A percentile compares a stretch with the other conserved stretches of the same genome.
Evolutionary conservation across 2,329 filamentous ascomycete species (phyloP).

Genomic region (Nothophaeocryptopus gaeumannii): DNA sequence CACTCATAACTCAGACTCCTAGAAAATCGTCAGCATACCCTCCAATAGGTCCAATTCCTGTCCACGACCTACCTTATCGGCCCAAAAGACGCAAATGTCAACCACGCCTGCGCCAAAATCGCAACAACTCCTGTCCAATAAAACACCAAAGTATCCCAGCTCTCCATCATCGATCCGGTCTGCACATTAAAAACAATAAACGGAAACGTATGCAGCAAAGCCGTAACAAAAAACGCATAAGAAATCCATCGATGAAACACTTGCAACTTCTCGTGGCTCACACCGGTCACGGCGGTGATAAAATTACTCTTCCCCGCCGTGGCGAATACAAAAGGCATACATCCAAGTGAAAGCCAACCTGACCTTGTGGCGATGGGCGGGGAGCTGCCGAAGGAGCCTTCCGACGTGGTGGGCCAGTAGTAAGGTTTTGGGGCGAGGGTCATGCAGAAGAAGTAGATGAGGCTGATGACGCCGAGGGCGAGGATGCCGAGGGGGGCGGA

Average conservation of each 20-base stretch:
- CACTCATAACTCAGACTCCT: slow-evolving; percentile 59
- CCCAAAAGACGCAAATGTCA: slow-evolving; percentile 55
- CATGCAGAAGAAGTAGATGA: slow-evolving; percentile 48
- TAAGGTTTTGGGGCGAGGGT: slow-evolving; percentile 46
- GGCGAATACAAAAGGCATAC: slow-evolving; percentile 50
- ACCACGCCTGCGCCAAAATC: slow-evolving; percentile 52
- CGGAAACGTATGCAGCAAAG: slow-evolving; percentile 58
- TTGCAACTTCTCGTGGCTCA: slow-evolving; percentile 57
- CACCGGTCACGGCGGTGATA: slow-evolving; percentile 53
- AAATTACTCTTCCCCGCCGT: slow-evolving; percentile 51
- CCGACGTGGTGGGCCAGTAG: slow-evolving; percentile 36
- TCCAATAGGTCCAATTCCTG: background rate
- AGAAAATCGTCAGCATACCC: background rate
- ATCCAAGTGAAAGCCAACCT: slow-evolving; percentile 52
- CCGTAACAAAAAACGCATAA: slow-evolving; percentile 56
- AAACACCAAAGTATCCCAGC: slow-evolving; percentile 46
- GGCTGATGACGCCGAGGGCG: slow-evolving; percentile 40
- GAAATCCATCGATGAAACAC: slow-evolving; percentile 55
- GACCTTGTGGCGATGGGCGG: slow-evolving; percentile 53
- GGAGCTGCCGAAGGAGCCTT: slow-evolving; percentile 46
- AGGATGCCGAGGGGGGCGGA: slow-evolving; percentile 47
- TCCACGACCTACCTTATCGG: slow-evolving; percentile 50
- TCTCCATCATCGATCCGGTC: slow-evolving; percentile 48
- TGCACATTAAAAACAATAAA: slow-evolving; percentile 54
- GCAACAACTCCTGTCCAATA: slow-evolving; percentile 59